phyloP scores from a whole-genome alignment of 768 basidiomycete genomes.

The Boletellus ananas region DNA sequence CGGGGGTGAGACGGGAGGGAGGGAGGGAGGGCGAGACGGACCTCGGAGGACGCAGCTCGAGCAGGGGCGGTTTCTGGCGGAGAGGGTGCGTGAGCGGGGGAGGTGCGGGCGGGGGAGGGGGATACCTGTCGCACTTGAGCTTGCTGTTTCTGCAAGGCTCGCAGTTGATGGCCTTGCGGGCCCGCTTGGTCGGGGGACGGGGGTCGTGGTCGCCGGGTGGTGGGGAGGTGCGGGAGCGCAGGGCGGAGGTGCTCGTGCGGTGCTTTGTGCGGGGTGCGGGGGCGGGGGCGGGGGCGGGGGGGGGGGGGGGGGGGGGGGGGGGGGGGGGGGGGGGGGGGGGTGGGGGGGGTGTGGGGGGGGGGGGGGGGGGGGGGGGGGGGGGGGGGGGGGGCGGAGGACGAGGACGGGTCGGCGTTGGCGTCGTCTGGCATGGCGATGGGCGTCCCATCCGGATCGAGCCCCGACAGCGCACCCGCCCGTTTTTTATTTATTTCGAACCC shows the following conservation, averaged over 20 bases:
- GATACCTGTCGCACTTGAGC: constrained; percentile 81
- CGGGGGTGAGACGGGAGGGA: constrained; percentile 6
- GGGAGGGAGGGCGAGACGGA: constrained; percentile 28
- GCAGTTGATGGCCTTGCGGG: constrained; percentile 85
- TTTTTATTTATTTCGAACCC: constrained; percentile 27
- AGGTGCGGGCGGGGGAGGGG: no score
- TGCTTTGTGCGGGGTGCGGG: constrained; percentile 15
- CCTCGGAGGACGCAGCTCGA: constrained; percentile 84
- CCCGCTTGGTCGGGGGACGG: constrained; percentile 73
- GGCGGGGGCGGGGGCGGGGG: no score
- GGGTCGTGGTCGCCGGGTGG: constrained; percentile 57
- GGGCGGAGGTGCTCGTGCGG: constrained; percentile 21
- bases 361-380: constrained; percentile 12
- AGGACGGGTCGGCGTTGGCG: constrained; percentile 15
- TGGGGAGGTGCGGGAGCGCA: constrained; percentile 44
- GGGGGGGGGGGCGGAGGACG: constrained; percentile 9
- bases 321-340: constrained; percentile 10
- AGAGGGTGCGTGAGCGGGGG: no score
- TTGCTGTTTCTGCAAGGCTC: constrained; percentile 86
- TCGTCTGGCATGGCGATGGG: constrained; percentile 33
- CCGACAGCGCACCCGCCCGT: constrained; percentile 5
- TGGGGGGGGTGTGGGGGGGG: constrained; percentile 12
- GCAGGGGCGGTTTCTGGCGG: constrained; percentile 74
- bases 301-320: constrained; percentile 11
- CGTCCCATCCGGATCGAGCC: constrained; percentile 25